Base-by-base conservation (phyloP, 306 rosid species). In the Glycine latifolia region DNA sequence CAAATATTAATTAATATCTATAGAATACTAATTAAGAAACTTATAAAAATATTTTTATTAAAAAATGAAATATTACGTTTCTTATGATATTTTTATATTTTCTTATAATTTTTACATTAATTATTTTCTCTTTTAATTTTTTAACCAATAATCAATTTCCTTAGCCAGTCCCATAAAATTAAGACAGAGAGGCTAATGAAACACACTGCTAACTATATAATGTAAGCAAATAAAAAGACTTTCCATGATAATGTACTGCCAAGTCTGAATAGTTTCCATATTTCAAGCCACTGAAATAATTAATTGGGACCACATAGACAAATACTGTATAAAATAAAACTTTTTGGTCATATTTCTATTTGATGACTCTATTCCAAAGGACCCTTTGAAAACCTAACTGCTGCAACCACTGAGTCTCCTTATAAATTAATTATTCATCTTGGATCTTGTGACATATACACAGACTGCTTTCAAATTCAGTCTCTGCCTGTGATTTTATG, bases 381-480 rank as follows among this genome's bases (percentile, higher is more conserved):
- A 44, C 62, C 12, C 20, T 71, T 71, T 31, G 83, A 83, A 78
- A 75, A 65, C 82, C 82, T 82, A 86, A 71, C 83, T 73, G 90
- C 83, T 79, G 87, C 69, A 85, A 79, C 77, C 76, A 83, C 80
- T 83, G 91, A 58, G 53, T 47, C 73, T 79, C 53, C 79, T 82
- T 85, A 0, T 3, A 63, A 37, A 37, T 79, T 12, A 70, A 76
- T 76, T 82, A 61, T n/a, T 52, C 44, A 83, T 88, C 87, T 90
- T 85, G 94, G 90, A 91, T 91, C 95, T 59, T 74, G 91, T 82
- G 86, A 62, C 15, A 52, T 79, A 31, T 68, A 68, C 76, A 85
- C 77, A 70, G 59, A 7, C 73, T 79, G 85, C 77, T 84, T 75
- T 78, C 56, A 60, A 81, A 58, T 78, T 84, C 83, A 88, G 89